phyloP scores from a whole-genome alignment of 2,329 filamentous ascomycete genomes.

The Zymoseptoria pseudotritici region DNA sequence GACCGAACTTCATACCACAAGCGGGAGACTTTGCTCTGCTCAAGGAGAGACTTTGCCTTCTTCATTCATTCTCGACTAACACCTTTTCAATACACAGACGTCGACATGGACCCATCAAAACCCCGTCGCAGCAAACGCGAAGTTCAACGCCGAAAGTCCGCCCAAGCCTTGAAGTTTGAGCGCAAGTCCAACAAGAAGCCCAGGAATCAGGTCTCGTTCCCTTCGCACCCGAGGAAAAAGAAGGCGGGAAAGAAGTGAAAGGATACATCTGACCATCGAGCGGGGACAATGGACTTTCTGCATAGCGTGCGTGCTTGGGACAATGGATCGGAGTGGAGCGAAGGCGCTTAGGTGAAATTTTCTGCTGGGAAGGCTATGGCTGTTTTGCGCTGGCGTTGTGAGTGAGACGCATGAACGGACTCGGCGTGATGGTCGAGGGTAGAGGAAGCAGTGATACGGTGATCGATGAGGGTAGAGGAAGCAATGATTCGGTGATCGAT shows the following conservation, averaged over 20 bases:
- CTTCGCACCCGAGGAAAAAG: conserved; percentile 18
- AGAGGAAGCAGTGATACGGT: too few species aligned
- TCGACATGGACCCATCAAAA: conserved; percentile 31
- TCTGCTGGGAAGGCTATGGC: neutral
- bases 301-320: neutral
- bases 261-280: conserved; percentile 12
- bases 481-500: too few species aligned
- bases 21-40: too few species aligned
- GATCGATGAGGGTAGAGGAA: too few species aligned
- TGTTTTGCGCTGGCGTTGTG: neutral
- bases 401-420: too few species aligned
- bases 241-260: conserved; percentile 21
- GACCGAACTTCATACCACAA: too few species aligned
- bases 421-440: too few species aligned
- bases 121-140: conserved; percentile 16
- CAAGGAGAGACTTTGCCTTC: too few species aligned
- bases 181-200: conserved; percentile 33
- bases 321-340: neutral
- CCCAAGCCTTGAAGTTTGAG: conserved; percentile 28
- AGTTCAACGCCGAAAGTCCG: conserved; percentile 19
- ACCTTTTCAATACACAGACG: conserved; percentile 4
- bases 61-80: neutral
- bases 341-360: neutral
- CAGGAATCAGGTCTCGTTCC: conserved; percentile 34
- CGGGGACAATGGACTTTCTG: neutral